These are phyloP conservation scores for Trichoderma sp. DNA, from an alignment of 2,329 filamentous ascomycete species.

Conservation along the genomic window DNA sequence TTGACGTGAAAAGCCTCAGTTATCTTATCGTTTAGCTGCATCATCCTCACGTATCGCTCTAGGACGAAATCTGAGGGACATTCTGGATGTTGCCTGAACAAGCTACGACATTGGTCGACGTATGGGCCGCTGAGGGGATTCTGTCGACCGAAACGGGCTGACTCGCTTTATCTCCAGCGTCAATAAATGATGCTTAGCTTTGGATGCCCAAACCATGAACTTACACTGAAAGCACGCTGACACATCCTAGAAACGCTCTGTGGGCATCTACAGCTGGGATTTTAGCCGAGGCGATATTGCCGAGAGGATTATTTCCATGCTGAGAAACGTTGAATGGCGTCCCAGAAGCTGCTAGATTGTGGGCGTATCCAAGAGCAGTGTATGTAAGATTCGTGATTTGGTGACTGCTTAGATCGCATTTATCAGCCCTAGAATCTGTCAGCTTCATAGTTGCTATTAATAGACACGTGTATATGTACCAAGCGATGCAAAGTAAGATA, in stretches of 20 bases:
- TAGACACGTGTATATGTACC: background rate
- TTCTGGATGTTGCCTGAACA: background rate
- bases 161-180: background rate
- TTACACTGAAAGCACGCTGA: background rate
- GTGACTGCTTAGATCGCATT: background rate
- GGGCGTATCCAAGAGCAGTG: background rate
- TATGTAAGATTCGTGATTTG: background rate
- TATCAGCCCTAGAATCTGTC: background rate
- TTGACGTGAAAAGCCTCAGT: background rate
- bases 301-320: background rate
- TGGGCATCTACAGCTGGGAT: background rate
- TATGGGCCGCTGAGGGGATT: background rate
- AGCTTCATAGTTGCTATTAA: background rate
- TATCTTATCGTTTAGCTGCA: background rate
- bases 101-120: background rate
- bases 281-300: too few species aligned
- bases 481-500: background rate
- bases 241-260: background rate
- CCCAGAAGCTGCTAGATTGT: background rate
- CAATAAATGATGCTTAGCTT: background rate
- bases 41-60: background rate
- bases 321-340: background rate
- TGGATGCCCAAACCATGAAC: background rate
- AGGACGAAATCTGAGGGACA: background rate
- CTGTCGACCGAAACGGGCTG: background rate